Evolutionary conservation across 192 early-diverging fungal genomes (phyloP), one percentile per base, ranked within the genome.

Genomic region (Entomortierella beljakovae): DNA sequence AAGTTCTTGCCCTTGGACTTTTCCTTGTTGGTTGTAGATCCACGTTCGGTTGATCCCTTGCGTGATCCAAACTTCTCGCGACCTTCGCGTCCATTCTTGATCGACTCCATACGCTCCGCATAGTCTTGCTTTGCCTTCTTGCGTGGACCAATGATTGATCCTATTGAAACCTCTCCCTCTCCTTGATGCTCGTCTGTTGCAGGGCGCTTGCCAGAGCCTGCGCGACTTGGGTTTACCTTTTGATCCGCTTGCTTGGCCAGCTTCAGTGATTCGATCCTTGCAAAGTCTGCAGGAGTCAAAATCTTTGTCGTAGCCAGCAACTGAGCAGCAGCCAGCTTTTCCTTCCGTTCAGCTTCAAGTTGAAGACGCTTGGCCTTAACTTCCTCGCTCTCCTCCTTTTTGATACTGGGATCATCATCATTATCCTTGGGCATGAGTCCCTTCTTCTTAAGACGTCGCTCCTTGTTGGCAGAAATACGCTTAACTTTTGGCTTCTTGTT

Each of bases 1-100:
- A 92, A 95, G 80, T 91, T 88, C 90, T 99, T 99, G 66, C 90
- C 94, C 80, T 93, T 94, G 68, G 91, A 68, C 88, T 98, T 99
- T 64, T 97, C 95, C 81, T 88, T 87, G 85, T 98, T 99, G 61
- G 97, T 95, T 29, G 91, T 88, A 32, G 89, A 92, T 55, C 86
- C 83, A 56, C 87, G 86, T 43, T 88, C 87, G 23, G 93, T 93
- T 76, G 94, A 95, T 60, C 93, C 92, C 88, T 95, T 96, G 59
- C 82, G 87, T 33, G 95, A 94, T 32, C 93, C 91, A 81, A 90
- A 99, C 86, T 97, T 95, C 35, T 95, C 89, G 40, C 96, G 91
- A 20, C 94, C 96, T 79, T 98, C 94, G 38, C 98, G 92, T 46
- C 96, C 96, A 18, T 88, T 90, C 80, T 92, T 84, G 73, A 97